A percentile compares a stretch with the other conserved stretches of the same genome.
These are phyloP conservation scores for Penicillium sp. DNA, from an alignment of 2,329 filamentous ascomycete species.

Conservation along the genomic window DNA sequence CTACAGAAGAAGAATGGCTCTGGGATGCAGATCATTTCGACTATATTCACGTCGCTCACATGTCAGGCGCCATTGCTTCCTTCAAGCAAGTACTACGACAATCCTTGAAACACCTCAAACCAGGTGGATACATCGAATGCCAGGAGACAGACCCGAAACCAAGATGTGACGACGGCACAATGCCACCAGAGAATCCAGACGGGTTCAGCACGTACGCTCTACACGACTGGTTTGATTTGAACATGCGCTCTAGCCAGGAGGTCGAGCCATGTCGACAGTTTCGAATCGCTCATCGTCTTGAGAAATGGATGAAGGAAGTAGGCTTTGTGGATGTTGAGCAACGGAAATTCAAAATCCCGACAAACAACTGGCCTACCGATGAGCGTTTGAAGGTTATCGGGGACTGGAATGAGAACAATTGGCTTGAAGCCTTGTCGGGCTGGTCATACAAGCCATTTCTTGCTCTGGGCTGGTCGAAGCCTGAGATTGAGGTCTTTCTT, in stretches of 20 bases:
- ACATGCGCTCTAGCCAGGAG: constrained; percentile 46
- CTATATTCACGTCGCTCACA: constrained; percentile 60
- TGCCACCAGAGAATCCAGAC: constrained; percentile 47
- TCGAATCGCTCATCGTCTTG: constrained; percentile 55
- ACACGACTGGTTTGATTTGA: constrained; percentile 50
- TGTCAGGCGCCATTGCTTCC: constrained; percentile 59
- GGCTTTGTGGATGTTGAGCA: constrained; percentile 61
- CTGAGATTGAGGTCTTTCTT: constrained; percentile 49
- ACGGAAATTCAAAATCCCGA: constrained; percentile 53
- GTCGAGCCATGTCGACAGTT: constrained; percentile 48
- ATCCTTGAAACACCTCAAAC: constrained; percentile 53
- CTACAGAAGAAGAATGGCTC: constrained; percentile 61
- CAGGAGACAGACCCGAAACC: constrained; percentile 48
- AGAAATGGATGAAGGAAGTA: constrained; percentile 55
- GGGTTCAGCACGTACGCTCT: constrained; percentile 40
- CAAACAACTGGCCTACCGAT: constrained; percentile 54
- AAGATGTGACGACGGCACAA: constrained; percentile 56
- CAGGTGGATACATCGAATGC: constrained; percentile 55
- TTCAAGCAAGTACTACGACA: constrained; percentile 58
- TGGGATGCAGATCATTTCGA: constrained; percentile 54
- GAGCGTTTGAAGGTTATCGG: constrained; percentile 50
- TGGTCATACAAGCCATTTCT: constrained; percentile 47
- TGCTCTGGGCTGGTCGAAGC: constrained; percentile 44
- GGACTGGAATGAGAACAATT: constrained; percentile 50
- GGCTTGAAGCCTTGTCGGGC: constrained; percentile 44